Evolutionary conservation across 1,139 yeast species (phyloP).

Genomic region (Pichia sp.): DNA sequence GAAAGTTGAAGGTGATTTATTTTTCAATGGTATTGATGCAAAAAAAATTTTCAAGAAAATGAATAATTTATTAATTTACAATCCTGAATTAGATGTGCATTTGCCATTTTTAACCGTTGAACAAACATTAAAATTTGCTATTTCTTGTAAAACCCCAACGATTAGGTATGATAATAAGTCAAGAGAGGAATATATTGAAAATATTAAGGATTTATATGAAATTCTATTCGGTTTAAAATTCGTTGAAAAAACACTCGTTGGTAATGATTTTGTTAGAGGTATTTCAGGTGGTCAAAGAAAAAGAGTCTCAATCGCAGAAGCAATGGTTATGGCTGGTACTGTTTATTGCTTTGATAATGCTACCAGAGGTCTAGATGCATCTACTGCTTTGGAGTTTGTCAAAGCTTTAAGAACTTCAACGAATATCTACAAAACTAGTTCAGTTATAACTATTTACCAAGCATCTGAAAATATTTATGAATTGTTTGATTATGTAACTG

Average conservation of each 20-base stretch:
- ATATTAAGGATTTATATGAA: constrained; percentile 42
- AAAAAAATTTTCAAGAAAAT: constrained; percentile 50
- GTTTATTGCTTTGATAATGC: constrained; percentile 70
- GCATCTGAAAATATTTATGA: constrained; percentile 76
- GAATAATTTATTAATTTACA: constrained; percentile 37
- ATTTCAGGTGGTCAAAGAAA: constrained; percentile 81
- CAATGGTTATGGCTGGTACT: constrained; percentile 51
- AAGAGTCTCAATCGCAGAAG: constrained; percentile 73
- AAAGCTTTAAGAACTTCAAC: constrained; percentile 64
- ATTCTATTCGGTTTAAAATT: constrained; percentile 47
- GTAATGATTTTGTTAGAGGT: constrained; percentile 67
- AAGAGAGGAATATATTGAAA: constrained; percentile 35
- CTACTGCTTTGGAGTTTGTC: constrained; percentile 74
- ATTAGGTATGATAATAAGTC: constrained; percentile 35
- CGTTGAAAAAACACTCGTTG: constrained; percentile 59
- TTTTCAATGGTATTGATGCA: constrained; percentile 49
- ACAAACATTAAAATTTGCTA: constrained; percentile 39
- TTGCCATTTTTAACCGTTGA: constrained; percentile 42
- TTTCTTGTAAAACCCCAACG: constrained; percentile 38
- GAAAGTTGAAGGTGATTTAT: constrained; percentile 27
- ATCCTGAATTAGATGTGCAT: constrained; percentile 40
- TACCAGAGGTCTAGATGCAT: constrained; percentile 70
- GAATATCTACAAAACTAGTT: constrained; percentile 49
- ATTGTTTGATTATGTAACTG: constrained; percentile 65
- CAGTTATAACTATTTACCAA: constrained; percentile 76